Conservation (phyloP, 805 yeast species). For the Candida boidinii region DNA sequence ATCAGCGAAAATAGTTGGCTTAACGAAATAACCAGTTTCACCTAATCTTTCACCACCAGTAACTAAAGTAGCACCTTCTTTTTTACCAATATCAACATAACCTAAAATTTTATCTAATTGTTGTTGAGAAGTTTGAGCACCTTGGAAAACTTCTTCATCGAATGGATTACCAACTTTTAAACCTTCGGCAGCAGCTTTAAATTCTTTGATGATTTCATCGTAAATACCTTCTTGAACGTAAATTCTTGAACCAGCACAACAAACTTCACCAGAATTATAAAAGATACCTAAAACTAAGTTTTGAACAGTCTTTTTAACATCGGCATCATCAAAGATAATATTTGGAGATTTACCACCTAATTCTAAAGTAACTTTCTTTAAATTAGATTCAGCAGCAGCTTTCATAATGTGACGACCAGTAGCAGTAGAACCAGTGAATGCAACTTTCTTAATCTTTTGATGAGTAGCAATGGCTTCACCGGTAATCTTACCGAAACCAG, state of each 20-base stretch:
- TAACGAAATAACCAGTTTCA: conserved; percentile 59
- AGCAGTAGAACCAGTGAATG: conserved; percentile 93
- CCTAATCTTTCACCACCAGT: conserved; percentile 79
- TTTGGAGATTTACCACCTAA: conserved; percentile 90
- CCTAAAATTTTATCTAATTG: conserved; percentile 59
- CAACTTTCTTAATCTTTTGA: conserved; percentile 77
- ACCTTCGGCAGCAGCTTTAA: conserved; percentile 37
- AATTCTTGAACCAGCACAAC: conserved; percentile 88
- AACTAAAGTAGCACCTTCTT: conserved; percentile 61
- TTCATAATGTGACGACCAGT: conserved; percentile 71
- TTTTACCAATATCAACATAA: conserved; percentile 55
- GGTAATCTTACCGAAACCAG: conserved; percentile 80
- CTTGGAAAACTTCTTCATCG: conserved; percentile 59
- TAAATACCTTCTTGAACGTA: conserved; percentile 70
- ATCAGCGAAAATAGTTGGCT: conserved; percentile 83
- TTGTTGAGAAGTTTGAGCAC: conserved; percentile 64
- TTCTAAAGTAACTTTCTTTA: conserved; percentile 78
- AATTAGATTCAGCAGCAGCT: conserved; percentile 55
- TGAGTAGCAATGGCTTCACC: conserved; percentile 78
- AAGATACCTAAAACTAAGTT: conserved; percentile 68
- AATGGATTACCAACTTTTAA: conserved; percentile 76
- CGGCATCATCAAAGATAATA: conserved; percentile 72
- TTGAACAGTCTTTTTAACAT: conserved; percentile 55
- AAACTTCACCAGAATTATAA: conserved; percentile 88
- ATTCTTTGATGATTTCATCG: conserved; percentile 54